A percentile compares a stretch with the other conserved stretches of the same genome.
These are phyloP conservation scores for Tolypocladium ophioglossoides DNA, from an alignment of 2,329 filamentous ascomycete species.

Conservation along the genomic window DNA sequence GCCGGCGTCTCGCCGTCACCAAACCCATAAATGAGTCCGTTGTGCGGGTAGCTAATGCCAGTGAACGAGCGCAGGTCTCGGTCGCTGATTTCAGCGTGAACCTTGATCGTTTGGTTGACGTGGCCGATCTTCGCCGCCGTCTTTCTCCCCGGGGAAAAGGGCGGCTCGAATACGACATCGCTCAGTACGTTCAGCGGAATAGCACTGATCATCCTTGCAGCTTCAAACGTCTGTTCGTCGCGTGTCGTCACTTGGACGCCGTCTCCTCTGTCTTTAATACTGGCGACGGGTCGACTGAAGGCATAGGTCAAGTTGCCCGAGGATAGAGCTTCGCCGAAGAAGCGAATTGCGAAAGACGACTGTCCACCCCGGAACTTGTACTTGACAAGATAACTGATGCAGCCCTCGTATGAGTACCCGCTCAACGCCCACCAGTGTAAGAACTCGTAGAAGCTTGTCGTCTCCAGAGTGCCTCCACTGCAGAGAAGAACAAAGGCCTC, in stretches of 20 bases:
- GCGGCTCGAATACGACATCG: conserved; percentile 28
- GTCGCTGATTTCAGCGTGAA: conserved; percentile 32
- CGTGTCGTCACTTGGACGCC: conserved; percentile 23
- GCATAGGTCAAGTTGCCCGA: conserved; percentile 28
- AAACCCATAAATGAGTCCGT: conserved; percentile 29
- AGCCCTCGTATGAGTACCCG: conserved; percentile 28
- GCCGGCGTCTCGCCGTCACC: conserved; percentile 32
- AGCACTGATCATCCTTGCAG: conserved; percentile 25
- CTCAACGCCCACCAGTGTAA: conserved; percentile 36
- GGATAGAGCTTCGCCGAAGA: conserved; percentile 30
- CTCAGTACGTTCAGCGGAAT: conserved; percentile 34
- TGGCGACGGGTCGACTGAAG: conserved; percentile 26
- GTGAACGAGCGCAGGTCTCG: conserved; percentile 31
- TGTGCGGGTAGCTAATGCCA: conserved; percentile 30
- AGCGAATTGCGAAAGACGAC: conserved; percentile 31
- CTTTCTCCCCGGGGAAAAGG: conserved; percentile 22
- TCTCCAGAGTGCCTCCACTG: conserved; percentile 30
- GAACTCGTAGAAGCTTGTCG: conserved; percentile 34
- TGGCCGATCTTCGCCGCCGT: conserved; percentile 27
- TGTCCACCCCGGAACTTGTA: conserved; percentile 33
- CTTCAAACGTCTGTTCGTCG: conserved; percentile 17
- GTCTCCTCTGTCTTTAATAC: conserved; percentile 15
- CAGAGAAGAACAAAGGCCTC: conserved; percentile 31
- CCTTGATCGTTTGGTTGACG: conserved; percentile 33
- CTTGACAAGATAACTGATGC: conserved; percentile 26